These are phyloP conservation scores for Botrytis galanthina DNA, from an alignment of 2,329 filamentous ascomycete species.

Conservation along the genomic window DNA sequence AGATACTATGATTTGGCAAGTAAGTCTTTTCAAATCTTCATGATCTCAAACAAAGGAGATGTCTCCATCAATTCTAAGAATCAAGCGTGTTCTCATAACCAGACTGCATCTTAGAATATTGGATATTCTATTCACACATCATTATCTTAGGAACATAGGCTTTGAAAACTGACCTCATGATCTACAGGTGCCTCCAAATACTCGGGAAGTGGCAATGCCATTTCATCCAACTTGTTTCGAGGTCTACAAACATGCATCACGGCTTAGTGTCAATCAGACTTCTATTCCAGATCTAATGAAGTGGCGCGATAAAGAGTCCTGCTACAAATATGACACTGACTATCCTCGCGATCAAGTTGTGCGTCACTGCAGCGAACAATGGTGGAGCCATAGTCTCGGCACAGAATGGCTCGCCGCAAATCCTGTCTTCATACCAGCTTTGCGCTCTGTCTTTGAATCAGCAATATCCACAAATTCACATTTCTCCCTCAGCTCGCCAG, in stretches of 20 bases:
- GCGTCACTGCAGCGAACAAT: conserved; percentile 1
- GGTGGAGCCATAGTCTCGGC: conserved; percentile 25
- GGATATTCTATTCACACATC: background rate
- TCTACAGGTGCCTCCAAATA: background rate
- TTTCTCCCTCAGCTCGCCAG: conserved; percentile 1
- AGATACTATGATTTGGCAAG: background rate
- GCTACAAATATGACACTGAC: background rate
- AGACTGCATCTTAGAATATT: background rate
- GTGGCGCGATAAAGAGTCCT: conserved; percentile 19
- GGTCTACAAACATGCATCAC: conserved; percentile 22
- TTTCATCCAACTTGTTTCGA: conserved; percentile 30
- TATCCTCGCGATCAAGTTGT: conserved; percentile 19
- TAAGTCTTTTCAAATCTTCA: background rate
- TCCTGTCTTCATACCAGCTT: conserved; percentile 30
- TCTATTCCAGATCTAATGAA: conserved; percentile 23
- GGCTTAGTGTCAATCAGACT: conserved; percentile 1
- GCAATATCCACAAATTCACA: conserved; percentile 3
- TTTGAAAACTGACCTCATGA: background rate
- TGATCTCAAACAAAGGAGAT: background rate
- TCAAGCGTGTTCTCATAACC: background rate
- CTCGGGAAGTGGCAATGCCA: conserved; percentile 16
- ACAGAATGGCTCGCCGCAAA: conserved; percentile 33
- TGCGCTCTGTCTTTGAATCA: conserved; percentile 24
- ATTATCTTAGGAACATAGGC: background rate
- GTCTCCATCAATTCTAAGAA: background rate